A percentile compares a stretch with the other conserved stretches of the same genome.
Evolutionary conservation across 768 basidiomycete species (phyloP).

Genomic region (Boletales sp.): DNA sequence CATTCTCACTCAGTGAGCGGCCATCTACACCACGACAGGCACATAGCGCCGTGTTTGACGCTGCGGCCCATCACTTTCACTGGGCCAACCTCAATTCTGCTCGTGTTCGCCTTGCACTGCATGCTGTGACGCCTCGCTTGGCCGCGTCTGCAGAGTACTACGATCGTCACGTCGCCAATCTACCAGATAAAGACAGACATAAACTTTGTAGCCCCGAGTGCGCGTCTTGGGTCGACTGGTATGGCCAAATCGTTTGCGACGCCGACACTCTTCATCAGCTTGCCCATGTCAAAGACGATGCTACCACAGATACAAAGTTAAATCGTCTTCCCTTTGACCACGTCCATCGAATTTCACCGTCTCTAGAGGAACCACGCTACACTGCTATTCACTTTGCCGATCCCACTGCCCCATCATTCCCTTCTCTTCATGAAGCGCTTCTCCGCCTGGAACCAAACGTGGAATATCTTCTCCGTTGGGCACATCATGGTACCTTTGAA

Average conservation of each 20-base stretch:
- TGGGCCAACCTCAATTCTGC: conserved; percentile 51
- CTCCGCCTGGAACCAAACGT: conserved; percentile 47
- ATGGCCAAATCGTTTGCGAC: conserved; percentile 70
- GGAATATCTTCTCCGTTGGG: conserved; percentile 68
- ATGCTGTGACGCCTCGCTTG: conserved; percentile 75
- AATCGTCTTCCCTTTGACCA: conserved; percentile 75
- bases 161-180: conserved; percentile 31
- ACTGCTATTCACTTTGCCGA: conserved; percentile 81
- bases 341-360: conserved; percentile 49
- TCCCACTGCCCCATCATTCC: conserved; percentile 62
- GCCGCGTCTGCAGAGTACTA: conserved; percentile 84
- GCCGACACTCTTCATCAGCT: conserved; percentile 54
- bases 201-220: conserved; percentile 35
- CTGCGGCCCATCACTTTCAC: conserved; percentile 43
- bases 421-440: conserved; percentile 65
- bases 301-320: conserved; percentile 20
- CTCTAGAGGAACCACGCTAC: conserved; percentile 45
- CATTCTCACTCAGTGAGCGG: conserved; percentile 51
- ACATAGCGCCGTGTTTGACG: conserved; percentile 38
- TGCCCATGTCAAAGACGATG: conserved; percentile 46
- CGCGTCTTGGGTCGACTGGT: conserved; percentile 83
- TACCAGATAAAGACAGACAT: conserved; percentile 21
- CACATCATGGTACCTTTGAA: conserved; percentile 9
- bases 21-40: conserved; percentile 43
- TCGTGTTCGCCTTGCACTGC: conserved; percentile 71